Percentiles rank a stretch among this genome's conserved stretches.
These are phyloP conservation scores for Epichloe baconii DNA, from an alignment of 2,329 filamentous ascomycete species.

Conservation along the genomic window DNA sequence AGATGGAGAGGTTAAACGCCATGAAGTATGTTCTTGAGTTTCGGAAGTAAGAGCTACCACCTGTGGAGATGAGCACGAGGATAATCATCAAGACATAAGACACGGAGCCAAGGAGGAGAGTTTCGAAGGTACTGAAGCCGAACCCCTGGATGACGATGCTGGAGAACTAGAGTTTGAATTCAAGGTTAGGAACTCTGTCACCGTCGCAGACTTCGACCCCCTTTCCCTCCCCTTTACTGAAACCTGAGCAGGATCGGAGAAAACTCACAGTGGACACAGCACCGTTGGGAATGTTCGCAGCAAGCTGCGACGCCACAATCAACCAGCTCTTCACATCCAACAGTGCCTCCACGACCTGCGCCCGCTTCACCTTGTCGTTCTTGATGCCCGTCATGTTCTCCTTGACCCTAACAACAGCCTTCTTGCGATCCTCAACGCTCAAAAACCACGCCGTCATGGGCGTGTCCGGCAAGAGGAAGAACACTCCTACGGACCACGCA, in stretches of 20 bases:
- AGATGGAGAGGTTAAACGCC: constrained; percentile 10
- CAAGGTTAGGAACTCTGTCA: not conserved
- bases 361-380: constrained; percentile 14
- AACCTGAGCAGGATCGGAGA: not conserved
- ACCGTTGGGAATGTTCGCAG: constrained; percentile 18
- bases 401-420: constrained; percentile 19
- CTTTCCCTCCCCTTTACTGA: too few relatives aligned
- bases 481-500: constrained; percentile 10
- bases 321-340: constrained; percentile 15
- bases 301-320: constrained; percentile 14
- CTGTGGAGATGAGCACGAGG: constrained; percentile 12
- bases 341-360: constrained; percentile 13
- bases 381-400: constrained; percentile 23
- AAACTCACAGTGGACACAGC: constrained; percentile 14
- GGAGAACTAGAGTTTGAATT: constrained; percentile 11
- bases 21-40: constrained; percentile 17
- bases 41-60: constrained; percentile 11
- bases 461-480: constrained; percentile 12
- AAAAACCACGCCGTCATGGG: constrained; percentile 17
- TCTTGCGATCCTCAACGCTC: constrained; percentile 13
- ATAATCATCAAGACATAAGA: constrained; percentile 11
- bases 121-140: constrained; percentile 12
- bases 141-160: constrained; percentile 14
- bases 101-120: constrained; percentile 11
- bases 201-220: too few relatives aligned